Percentiles rank a stretch among this genome's conserved stretches.
These are phyloP conservation scores for Beta corolliflora DNA, from an alignment of 179 eudicot species.

Conservation along the genomic window DNA sequence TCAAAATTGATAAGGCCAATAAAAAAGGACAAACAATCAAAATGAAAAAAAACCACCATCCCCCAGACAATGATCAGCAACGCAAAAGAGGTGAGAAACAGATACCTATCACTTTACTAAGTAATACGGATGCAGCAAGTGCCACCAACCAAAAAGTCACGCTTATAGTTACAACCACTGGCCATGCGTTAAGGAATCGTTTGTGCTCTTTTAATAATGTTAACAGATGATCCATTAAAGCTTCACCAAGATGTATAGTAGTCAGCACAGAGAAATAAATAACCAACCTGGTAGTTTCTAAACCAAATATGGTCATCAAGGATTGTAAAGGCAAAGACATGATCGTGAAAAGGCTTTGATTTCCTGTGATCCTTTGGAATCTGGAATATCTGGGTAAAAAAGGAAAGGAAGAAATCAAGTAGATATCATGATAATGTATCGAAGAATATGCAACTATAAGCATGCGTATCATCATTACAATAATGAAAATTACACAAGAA, in stretches of 20 bases:
- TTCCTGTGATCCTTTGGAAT: conserved; percentile 93
- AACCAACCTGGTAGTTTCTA: conserved; percentile 91
- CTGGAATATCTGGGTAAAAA: conserved; percentile 67
- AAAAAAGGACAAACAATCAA: neutral
- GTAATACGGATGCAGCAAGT: neutral
- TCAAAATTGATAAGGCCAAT: neutral
- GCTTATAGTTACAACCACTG: neutral
- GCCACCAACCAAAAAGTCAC: neutral
- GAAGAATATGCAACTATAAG: neutral
- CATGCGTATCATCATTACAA: neutral
- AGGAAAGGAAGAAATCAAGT: conserved; percentile 14
- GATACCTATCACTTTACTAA: neutral
- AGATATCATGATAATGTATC: neutral
- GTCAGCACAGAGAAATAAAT: neutral
- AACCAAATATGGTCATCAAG: conserved; percentile 94
- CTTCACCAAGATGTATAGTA: neutral
- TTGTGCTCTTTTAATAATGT: neutral
- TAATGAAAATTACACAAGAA: neutral
- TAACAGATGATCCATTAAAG: neutral
- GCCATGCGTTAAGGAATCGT: neutral
- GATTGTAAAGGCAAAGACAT: conserved; percentile 86
- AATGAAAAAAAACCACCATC: neutral
- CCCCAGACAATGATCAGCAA: neutral
- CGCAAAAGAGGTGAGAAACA: neutral
- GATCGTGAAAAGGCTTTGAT: conserved; percentile 90